A percentile compares a stretch with the other conserved stretches of the same genome.
Evolutionary conservation across 176 grass and related monocot species (phyloP).

Genomic region (Oryza rufipogon): DNA sequence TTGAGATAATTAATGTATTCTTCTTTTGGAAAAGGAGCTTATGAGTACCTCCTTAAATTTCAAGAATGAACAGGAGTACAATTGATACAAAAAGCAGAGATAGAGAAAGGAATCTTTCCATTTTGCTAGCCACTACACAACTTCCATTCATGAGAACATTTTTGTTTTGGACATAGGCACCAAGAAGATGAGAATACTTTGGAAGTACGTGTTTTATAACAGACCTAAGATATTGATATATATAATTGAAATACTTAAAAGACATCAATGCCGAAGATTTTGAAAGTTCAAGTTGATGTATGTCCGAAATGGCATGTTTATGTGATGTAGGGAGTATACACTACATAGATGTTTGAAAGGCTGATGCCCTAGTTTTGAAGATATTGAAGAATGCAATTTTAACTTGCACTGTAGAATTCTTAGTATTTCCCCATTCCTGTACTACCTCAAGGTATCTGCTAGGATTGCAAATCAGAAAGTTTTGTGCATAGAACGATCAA

Average conservation of each 20-base stretch:
- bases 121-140: background rate
- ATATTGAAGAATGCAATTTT: background rate
- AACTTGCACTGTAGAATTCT: constrained; percentile 14
- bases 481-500: background rate
- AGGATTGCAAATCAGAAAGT: background rate
- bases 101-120: background rate
- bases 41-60: background rate
- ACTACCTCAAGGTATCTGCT: constrained; percentile 17
- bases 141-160: background rate
- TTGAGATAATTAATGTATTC: background rate
- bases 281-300: background rate
- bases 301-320: background rate
- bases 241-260: background rate
- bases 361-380: background rate
- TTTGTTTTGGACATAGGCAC: background rate
- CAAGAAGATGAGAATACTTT: background rate
- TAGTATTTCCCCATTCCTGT: constrained; percentile 4
- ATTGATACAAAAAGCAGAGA: background rate
- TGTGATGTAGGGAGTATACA: background rate
- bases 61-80: background rate
- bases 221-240: background rate
- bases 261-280: background rate
- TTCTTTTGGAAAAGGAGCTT: background rate
- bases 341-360: background rate
- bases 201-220: background rate